phyloP scores from a whole-genome alignment of 83 land plant genomes.

The Larix sibirica region DNA sequence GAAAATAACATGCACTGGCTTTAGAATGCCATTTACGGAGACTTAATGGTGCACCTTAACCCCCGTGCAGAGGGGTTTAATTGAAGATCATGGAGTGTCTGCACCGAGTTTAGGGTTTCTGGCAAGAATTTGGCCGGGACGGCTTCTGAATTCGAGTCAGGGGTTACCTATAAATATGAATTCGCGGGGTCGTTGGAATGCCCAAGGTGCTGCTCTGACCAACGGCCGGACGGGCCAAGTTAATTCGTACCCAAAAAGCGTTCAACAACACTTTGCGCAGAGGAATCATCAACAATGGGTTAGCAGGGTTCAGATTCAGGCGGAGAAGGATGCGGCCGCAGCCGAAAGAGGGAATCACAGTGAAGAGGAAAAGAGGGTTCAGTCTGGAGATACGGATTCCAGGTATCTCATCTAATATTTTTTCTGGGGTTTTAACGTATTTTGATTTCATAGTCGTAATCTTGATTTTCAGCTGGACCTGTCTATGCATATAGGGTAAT shows the following conservation, averaged over 20 bases:
- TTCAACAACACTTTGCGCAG: slow-evolving; percentile 3
- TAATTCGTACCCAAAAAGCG: neutral
- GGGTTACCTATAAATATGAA: neutral
- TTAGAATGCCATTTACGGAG: neutral
- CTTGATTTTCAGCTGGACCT: too few species aligned
- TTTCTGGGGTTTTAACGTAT: too few species aligned
- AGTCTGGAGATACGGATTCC: neutral
- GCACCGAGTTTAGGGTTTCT: neutral
- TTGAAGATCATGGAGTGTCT: neutral
- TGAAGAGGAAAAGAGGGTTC: slow-evolving; percentile 12
- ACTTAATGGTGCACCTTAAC: neutral
- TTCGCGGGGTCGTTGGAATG: neutral
- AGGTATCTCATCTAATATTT: neutral
- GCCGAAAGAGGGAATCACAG: neutral
- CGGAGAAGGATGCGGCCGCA: neutral
- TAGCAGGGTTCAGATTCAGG: slow-evolving; percentile 8
- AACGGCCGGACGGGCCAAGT: slow-evolving; percentile 1
- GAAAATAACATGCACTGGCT: neutral
- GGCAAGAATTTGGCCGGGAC: neutral
- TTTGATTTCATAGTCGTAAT: too few species aligned
- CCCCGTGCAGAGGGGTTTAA: neutral
- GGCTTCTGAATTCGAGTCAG: neutral
- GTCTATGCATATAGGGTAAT: too few species aligned
- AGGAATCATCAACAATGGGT: slow-evolving; percentile 11
- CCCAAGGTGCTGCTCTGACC: neutral